These are phyloP conservation scores for Hyphodiscus sp. DNA, from an alignment of 2,329 filamentous ascomycete genomes.

Conservation along the genomic window DNA sequence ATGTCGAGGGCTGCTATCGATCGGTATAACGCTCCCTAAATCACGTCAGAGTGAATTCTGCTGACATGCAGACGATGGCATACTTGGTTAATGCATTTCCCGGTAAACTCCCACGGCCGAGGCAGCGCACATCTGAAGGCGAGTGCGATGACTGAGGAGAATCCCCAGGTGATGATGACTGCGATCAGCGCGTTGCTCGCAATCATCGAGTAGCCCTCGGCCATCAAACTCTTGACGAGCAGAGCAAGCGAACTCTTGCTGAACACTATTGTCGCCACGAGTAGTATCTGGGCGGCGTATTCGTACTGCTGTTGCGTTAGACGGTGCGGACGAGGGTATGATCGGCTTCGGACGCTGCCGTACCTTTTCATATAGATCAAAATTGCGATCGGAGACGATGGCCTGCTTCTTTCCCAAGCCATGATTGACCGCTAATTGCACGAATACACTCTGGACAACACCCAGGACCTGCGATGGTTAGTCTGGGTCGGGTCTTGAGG, in stretches of 20 bases:
- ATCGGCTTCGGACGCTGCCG: neutral
- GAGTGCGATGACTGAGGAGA: conserved; percentile 1
- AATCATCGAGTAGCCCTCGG: neutral
- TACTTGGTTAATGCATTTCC: neutral
- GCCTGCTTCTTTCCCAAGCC: conserved; percentile 2
- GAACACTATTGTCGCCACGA: neutral
- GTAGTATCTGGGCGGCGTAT: conserved; percentile 2
- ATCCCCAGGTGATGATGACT: neutral
- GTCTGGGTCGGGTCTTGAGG: neutral
- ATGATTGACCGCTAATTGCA: neutral
- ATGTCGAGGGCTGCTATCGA: conserved; percentile 1
- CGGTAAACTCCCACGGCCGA: neutral
- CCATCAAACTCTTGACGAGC: conserved; percentile 2
- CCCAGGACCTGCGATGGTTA: neutral
- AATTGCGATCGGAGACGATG: neutral
- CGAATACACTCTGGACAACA: neutral
- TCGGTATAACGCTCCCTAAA: neutral
- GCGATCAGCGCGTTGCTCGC: neutral
- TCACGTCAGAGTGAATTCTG: neutral
- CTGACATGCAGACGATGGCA: neutral
- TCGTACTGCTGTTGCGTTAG: conserved; percentile 1
- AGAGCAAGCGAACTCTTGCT: conserved; percentile 1
- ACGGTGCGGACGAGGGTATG: neutral
- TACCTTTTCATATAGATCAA: conserved; percentile 4
- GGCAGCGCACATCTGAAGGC: conserved; percentile 5